Evolutionary conservation across 108 stramenopile genomes (phyloP).

Genomic region (Hondaea fermentalgiana): DNA sequence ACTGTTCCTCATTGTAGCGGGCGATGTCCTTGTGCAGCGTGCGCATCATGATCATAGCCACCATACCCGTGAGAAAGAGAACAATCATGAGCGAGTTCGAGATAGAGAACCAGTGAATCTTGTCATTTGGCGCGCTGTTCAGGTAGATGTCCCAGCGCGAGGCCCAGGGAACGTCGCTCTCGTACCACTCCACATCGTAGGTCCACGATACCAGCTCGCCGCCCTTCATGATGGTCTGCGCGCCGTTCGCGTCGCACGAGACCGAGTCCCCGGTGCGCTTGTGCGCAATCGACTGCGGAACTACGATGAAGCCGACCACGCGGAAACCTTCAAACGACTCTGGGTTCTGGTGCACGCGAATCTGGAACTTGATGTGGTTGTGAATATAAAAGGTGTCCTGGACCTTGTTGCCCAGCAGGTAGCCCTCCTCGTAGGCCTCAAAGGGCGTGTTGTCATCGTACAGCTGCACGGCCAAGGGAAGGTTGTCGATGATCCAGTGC

Average conservation of each 20-base stretch:
- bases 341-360: constrained; percentile 57
- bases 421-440: constrained; percentile 54
- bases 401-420: constrained; percentile 61
- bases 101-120: constrained; percentile 98
- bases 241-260: not conserved
- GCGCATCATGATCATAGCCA: constrained; percentile 89
- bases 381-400: constrained; percentile 57
- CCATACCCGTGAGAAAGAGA: constrained; percentile 87
- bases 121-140: constrained; percentile 77
- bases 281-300: constrained; percentile 72
- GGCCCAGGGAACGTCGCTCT: constrained; percentile 74
- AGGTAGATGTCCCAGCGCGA: constrained; percentile 98
- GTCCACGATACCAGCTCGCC: constrained; percentile 64
- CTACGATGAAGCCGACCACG: constrained; percentile 83
- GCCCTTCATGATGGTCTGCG: not conserved
- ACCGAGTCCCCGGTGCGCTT: constrained; percentile 5
- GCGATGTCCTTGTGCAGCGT: constrained; percentile 89
- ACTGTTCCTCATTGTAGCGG: constrained; percentile 93
- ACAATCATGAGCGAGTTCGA: constrained; percentile 97
- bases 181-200: constrained; percentile 87
- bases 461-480: constrained; percentile 52
- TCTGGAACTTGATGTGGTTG: constrained; percentile 79
- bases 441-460: not conserved
- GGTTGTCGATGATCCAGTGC: constrained; percentile 68
- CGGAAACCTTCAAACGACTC: constrained; percentile 50